A percentile compares a stretch with the other conserved stretches of the same genome.
These are phyloP conservation scores for Penicillium capsulatum DNA, from an alignment of 2,329 filamentous ascomycete species.

Conservation along the genomic window DNA sequence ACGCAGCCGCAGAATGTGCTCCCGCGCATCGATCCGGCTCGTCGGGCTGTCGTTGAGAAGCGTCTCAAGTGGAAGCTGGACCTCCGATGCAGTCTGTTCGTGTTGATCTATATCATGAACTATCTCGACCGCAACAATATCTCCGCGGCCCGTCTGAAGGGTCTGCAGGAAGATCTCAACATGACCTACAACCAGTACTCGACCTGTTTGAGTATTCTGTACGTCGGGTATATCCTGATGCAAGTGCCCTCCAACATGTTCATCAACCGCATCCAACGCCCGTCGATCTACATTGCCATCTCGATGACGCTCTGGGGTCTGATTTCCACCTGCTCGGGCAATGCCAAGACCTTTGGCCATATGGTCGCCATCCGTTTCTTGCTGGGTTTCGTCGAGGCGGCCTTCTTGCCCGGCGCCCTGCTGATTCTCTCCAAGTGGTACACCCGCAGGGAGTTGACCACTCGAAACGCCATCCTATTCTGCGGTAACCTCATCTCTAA, in stretches of 20 bases:
- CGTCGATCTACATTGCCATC: constrained; percentile 44
- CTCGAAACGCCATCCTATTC: constrained; percentile 46
- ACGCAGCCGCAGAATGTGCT: too few relatives aligned
- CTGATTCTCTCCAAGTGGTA: constrained; percentile 48
- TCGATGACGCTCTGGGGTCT: constrained; percentile 56
- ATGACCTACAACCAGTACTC: constrained; percentile 37
- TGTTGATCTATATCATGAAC: constrained; percentile 31
- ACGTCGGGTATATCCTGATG: constrained; percentile 46
- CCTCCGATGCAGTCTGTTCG: constrained; percentile 24
- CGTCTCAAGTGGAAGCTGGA: constrained; percentile 27
- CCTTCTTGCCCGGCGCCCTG: constrained; percentile 38
- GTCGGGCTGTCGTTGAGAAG: constrained; percentile 23
- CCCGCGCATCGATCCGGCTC: constrained; percentile 19
- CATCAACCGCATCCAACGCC: constrained; percentile 44
- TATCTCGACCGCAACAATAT: constrained; percentile 43
- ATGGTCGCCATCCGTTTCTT: constrained; percentile 39
- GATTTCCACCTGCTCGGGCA: constrained; percentile 55
- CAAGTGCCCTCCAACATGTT: constrained; percentile 48
- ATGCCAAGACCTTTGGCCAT: constrained; percentile 33
- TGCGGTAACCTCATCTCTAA: constrained; percentile 47
- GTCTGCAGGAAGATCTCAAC: constrained; percentile 36
- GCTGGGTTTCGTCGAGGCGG: constrained; percentile 38
- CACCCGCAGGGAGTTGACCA: constrained; percentile 43
- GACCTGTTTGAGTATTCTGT: constrained; percentile 43
- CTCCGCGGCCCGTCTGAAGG: constrained; percentile 39